These are phyloP conservation scores for Picea sitchensis DNA, from an alignment of 75 land plant genomes.

Conservation along the genomic window DNA sequence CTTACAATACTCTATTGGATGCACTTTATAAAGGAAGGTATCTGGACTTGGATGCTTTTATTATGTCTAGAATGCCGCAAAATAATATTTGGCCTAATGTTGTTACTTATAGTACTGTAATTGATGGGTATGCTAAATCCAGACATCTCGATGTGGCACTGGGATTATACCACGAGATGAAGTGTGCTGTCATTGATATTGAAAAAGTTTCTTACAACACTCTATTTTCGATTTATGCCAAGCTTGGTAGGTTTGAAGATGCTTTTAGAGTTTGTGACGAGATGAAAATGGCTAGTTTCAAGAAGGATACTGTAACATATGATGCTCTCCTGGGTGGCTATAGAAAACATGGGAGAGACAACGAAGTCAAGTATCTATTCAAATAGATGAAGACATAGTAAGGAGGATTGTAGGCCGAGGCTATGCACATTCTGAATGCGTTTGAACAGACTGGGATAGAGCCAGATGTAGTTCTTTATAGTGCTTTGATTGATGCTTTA, in stretches of 20 bases:
- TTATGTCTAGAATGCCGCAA: too few species aligned
- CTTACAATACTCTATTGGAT: too few species aligned
- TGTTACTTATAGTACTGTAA: too few species aligned
- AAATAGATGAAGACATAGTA: constrained; percentile 69
- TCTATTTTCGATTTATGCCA: constrained; percentile 70
- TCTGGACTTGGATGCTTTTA: too few species aligned
- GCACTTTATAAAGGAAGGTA: too few species aligned
- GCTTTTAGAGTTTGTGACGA: too few species aligned
- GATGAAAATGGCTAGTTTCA: too few species aligned
- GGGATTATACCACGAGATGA: too few species aligned
- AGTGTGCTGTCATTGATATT: constrained; percentile 55
- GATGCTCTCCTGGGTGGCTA: constrained; percentile 88
- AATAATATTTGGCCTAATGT: too few species aligned
- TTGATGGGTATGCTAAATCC: constrained; percentile 85
- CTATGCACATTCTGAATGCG: constrained; percentile 59
- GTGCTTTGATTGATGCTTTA: constrained; percentile 76
- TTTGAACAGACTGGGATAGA: constrained; percentile 72
- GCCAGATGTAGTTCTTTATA: constrained; percentile 93
- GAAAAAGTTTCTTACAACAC: constrained; percentile 91
- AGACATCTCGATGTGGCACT: constrained; percentile 64
- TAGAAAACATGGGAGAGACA: constrained; percentile 85
- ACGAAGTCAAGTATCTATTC: constrained; percentile 55
- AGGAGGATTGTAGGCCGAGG: constrained; percentile 71
- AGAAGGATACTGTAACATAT: too few species aligned
- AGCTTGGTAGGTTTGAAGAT: too few species aligned